Evolutionary conservation across 306 rosid species (phyloP), one percentile per base, ranked within the genome.

Genomic region (Rosa chinensis): DNA sequence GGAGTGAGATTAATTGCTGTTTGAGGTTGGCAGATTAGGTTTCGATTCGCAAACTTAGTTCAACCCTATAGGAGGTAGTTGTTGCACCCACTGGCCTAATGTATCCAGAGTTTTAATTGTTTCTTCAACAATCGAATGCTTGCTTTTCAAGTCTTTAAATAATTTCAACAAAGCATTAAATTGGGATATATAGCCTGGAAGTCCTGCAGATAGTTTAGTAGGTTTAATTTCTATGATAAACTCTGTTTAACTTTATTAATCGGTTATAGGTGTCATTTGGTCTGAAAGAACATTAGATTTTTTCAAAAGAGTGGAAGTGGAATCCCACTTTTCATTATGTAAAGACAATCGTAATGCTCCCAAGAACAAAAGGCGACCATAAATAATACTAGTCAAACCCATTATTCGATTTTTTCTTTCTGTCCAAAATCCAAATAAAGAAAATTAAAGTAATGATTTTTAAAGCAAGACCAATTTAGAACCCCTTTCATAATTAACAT

Each of bases 61-160:
- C 97, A 90, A 87, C 88, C 75, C 84, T 61, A 49, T 47, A 47
- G 63, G 40, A 90, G 44, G 28, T n/a, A 66, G 98, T 93, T 87
- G 99, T 93, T 96, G 85, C 94, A 93, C 96, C 99, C 87, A 92
- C 97, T 91, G 76, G 83, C 72, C 87, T 76, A 66, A 66, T 39
- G 39, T 66, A 78, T 80, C 79, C 61, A 63, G 79, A 43, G 3
- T 47, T 43, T 63, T 64, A 67, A 84, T 84, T 48, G 70, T 79
- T 79, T 85, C 78, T 66, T 53, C 8, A 75, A 67, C 1, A 20
- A 83, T 86, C 86, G 16, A 64, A 83, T 84, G 84, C 95, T 91
- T 94, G 80, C 70, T 85, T 83, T 68, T 9, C 47, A 89, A 87
- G 97, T 77, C 89, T 81, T 81, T 76, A 79, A 77, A 61, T 81